Evolutionary conservation across 768 basidiomycete species (phyloP).

Genomic region (Tricholoma furcatifolium): DNA sequence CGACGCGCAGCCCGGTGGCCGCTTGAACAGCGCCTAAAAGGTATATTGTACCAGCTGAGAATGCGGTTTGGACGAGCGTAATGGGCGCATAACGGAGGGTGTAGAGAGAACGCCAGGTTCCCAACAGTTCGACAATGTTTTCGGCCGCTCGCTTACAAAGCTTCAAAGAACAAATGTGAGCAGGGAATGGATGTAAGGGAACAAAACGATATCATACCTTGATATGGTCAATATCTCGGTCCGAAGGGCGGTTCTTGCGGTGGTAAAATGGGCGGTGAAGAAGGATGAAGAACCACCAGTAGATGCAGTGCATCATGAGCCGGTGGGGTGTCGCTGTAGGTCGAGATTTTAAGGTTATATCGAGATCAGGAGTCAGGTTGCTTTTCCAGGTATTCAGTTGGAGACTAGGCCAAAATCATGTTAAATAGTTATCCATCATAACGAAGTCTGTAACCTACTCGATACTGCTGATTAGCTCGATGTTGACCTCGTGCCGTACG

Average conservation of each 20-base stretch:
- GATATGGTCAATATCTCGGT: slow-evolving; percentile 47
- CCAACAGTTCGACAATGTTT: slow-evolving; percentile 53
- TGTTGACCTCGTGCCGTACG: slow-evolving; percentile 37
- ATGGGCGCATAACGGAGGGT: slow-evolving; percentile 57
- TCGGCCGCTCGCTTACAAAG: slow-evolving; percentile 53
- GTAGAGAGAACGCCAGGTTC: slow-evolving; percentile 51
- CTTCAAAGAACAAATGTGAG: slow-evolving; percentile 28
- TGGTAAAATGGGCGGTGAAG: slow-evolving; percentile 58
- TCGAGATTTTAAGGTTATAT: slow-evolving; percentile 47
- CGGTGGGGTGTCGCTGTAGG: slow-evolving; percentile 51
- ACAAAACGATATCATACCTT: slow-evolving; percentile 36
- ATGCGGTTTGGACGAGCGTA: slow-evolving; percentile 54
- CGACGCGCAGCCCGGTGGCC: slow-evolving; percentile 44
- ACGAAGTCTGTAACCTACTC: slow-evolving; percentile 36
- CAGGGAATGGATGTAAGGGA: slow-evolving; percentile 11
- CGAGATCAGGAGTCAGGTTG: slow-evolving; percentile 42
- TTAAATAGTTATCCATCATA: not conserved
- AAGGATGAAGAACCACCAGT: slow-evolving; percentile 60
- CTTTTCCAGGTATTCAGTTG: slow-evolving; percentile 50
- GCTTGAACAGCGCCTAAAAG: slow-evolving; percentile 55
- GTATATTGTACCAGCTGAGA: slow-evolving; percentile 59
- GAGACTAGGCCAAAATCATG: slow-evolving; percentile 26
- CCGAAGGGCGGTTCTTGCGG: slow-evolving; percentile 37
- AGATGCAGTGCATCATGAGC: slow-evolving; percentile 54
- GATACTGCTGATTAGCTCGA: slow-evolving; percentile 50